Percentiles rank a stretch among this genome's conserved stretches.
These are phyloP conservation scores for Fomitopsis pinicola DNA, from an alignment of 1,284 basidiomycete genomes.

Conservation along the genomic window DNA sequence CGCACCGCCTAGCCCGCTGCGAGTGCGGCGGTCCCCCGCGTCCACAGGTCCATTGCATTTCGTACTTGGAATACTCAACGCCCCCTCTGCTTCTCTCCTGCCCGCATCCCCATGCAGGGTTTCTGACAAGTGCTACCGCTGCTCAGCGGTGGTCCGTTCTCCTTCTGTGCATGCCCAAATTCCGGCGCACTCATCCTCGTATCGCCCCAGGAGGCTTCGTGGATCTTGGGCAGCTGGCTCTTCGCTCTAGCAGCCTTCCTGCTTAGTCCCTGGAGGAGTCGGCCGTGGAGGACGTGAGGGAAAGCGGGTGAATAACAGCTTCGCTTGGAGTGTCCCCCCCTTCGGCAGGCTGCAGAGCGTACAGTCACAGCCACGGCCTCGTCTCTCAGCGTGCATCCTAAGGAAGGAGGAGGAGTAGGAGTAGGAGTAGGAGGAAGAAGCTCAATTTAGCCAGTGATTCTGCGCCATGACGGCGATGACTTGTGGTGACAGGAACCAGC, in stretches of 20 bases:
- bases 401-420: too few species aligned
- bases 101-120: neutral
- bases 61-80: neutral
- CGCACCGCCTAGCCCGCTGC: neutral
- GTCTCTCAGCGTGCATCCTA: too few species aligned
- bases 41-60: neutral
- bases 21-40: neutral
- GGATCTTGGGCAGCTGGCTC: too few species aligned
- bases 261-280: neutral
- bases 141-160: neutral
- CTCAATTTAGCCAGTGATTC: too few species aligned
- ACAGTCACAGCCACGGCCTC: neutral
- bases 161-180: neutral
- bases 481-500: too few species aligned
- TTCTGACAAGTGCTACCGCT: neutral
- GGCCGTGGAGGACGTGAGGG: neutral
- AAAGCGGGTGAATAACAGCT: neutral
- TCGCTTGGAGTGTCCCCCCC: neutral
- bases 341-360: neutral
- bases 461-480: too few species aligned
- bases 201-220: neutral
- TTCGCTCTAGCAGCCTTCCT: neutral
- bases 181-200: neutral
- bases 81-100: neutral
- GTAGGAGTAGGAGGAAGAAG: too few species aligned